Evolutionary conservation across 306 rosid genomes (phyloP), one percentile per base, ranked within the genome.

Genomic region (Gastrolobium bilobum): DNA sequence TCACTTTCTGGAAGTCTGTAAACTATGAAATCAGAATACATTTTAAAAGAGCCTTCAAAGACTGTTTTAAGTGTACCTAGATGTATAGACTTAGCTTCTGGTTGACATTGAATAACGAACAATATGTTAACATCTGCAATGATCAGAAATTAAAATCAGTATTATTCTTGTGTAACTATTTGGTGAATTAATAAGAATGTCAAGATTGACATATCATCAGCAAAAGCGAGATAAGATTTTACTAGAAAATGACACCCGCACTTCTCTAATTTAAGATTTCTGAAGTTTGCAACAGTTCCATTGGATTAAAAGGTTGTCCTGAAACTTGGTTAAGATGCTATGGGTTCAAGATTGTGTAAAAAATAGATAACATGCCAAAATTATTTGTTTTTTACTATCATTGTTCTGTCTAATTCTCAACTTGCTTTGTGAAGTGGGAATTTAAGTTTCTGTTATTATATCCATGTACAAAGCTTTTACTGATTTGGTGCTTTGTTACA

Each of bases 401-500:
- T 47, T 71, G 40, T 43, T 46, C 37, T 38, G n/a, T 30, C 14
- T 10, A 81, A 46, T 67, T 59, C 61, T 67, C 57, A 4, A 56
- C 66, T 73, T 20, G 68, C n/a, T 47, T 47, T 30, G 53, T 29
- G 14, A 68, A 34, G 40, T 73, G 75, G 29, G 14, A 31, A 35
- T 34, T 46, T 5, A 44, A 70, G 46, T 80, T 43, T 67, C 33
- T 66, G 43, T 34, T 30, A 30, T 50, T 63, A 3, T 66, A 44
- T 78, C 46, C 7, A 44, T 0, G 37, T n/a, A 15, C 37, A 31
- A 14, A 73, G 10, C 7, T 53, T 20, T 56, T 76, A 78, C 68
- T 58, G 44, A 68, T 72, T 58, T 48, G 58, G 10, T 77, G 31
- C 60, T 60, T 70, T 77, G 56, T 35, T 14, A n/a, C 44, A 76